Base-by-base conservation (phyloP, 2,329 filamentous ascomycete species). In the Anthostomella pinea region DNA sequence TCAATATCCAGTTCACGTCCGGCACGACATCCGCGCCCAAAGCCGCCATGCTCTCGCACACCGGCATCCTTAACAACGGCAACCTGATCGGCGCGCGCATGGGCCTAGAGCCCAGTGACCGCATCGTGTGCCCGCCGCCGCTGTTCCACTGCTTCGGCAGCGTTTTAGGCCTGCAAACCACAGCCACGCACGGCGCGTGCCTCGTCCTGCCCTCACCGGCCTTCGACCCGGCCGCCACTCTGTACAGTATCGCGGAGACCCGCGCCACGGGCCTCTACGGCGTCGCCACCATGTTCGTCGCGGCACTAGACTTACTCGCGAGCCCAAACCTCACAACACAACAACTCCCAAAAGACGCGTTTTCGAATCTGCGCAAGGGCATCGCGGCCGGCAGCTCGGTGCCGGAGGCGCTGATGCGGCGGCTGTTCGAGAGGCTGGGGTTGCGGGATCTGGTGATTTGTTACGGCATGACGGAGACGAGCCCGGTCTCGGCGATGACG, bases 1-100 rank as follows among this genome's bases (percentile, higher is more conserved):
- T 94, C 49, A 97, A 96, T 58, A 95, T 97, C 47, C 91, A 97
- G 62, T 97, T 97, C 67, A 98, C 93, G 0, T 91, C 85, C 0
- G 93, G 91, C n/a, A 97, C 93, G 0, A 97, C 93, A 0, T 87
- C 86, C 1, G 72, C 77, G 54, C 91, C 90, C 15, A 97, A 97
- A 66, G 93, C 93, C 0, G 91, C 91, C 2, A 94, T 89, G 68
- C 75, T 98, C 20, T 83, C 79, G 1, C 91, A 97, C 65, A 75
- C 73, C 3, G 83, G 77, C n/a, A 91, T 97, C 46, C 72, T 98
- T 43, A 98, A 97, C 65, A 97, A 97, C 58, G 93, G 90, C 20
- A 73, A 76, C 18, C 79, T 89, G 37, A 94, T 97, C 49, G 93
- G 86, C 0, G 69, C 83, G 52, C 77, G 90, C 27, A 95, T 97